phyloP scores from a whole-genome alignment of 257 asterid genomes.

The Nicotiana sylvestris region DNA sequence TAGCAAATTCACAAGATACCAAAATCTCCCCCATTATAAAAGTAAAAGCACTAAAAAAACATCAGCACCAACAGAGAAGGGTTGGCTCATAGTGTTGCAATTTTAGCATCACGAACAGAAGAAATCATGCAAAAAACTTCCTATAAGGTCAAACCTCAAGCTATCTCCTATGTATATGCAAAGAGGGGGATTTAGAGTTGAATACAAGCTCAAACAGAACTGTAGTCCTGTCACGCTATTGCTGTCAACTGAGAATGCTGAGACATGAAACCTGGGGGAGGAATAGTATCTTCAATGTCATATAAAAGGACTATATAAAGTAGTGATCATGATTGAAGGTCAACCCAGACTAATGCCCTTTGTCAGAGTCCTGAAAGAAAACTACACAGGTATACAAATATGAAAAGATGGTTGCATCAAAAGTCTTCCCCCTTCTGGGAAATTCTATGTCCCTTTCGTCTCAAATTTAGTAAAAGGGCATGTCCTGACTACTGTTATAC shows the following conservation, averaged over 20 bases:
- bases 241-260: not conserved
- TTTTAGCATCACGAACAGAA: not conserved
- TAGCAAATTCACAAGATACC: not conserved
- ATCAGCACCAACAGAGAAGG: conserved; percentile 10
- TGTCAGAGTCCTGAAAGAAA: not conserved
- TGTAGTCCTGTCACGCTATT: not conserved
- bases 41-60: not conserved
- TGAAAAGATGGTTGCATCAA: not conserved
- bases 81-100: conserved; percentile 4
- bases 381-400: not conserved
- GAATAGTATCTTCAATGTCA: not conserved
- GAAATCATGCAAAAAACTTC: not conserved
- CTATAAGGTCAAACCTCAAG: not conserved
- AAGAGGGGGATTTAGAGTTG: not conserved
- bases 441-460: not conserved
- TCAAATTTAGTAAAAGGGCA: not conserved
- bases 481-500: not conserved
- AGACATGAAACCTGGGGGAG: not conserved
- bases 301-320: not conserved
- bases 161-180: not conserved
- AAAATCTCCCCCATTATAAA: not conserved
- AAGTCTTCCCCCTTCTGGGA: not conserved
- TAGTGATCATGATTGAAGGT: not conserved
- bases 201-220: not conserved
- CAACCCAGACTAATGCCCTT: not conserved